Evolutionary conservation across 2,329 filamentous ascomycete species (phyloP).

Genomic region (Teratosphaeria gauchensis): DNA sequence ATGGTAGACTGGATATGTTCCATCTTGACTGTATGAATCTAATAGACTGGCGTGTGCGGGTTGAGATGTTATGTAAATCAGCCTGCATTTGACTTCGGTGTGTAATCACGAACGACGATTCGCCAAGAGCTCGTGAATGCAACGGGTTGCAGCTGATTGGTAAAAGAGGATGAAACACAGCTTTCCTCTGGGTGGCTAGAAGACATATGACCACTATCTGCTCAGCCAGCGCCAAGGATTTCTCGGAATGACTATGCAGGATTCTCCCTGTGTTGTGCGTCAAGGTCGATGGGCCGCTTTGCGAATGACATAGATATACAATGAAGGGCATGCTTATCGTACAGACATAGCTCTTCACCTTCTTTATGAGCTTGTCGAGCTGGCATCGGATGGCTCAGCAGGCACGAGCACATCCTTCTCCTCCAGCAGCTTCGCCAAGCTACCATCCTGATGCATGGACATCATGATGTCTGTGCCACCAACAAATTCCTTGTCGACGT

Average conservation of each 20-base stretch:
- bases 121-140: background rate
- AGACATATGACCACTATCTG: background rate
- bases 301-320: background rate
- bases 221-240: background rate
- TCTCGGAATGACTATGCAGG: too few relatives aligned
- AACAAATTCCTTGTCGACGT: conserved; percentile 89
- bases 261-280: background rate
- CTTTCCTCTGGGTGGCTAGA: background rate
- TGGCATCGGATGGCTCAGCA: conserved; percentile 35
- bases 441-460: conserved; percentile 93
- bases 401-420: conserved; percentile 78
- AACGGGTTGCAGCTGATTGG: background rate
- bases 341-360: background rate
- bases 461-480: conserved; percentile 97
- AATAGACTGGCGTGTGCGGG: background rate
- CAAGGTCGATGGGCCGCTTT: background rate
- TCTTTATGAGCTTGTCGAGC: conserved; percentile 6
- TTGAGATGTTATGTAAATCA: background rate
- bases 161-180: background rate
- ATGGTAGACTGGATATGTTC: background rate
- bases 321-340: conserved; percentile 1
- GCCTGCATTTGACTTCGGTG: too few relatives aligned
- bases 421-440: conserved; percentile 81
- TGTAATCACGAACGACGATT: too few relatives aligned
- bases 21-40: background rate